Evolutionary conservation across 1,284 basidiomycete species (phyloP).

Genomic region (Irpex sp.): DNA sequence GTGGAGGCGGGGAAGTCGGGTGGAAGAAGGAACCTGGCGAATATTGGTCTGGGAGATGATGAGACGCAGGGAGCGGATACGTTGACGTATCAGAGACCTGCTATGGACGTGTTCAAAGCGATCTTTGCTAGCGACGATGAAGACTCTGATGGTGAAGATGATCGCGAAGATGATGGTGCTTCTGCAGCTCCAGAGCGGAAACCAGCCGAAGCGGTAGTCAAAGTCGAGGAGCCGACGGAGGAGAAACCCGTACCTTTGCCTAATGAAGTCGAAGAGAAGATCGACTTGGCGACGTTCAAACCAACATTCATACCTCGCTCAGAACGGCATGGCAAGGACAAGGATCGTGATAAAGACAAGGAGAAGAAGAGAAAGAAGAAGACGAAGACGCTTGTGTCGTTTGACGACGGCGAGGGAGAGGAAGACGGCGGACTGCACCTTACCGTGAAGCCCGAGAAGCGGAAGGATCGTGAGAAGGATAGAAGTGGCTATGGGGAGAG

Average conservation of each 20-base stretch:
- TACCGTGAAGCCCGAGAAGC: constrained; percentile 37
- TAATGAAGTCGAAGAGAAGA: constrained; percentile 24
- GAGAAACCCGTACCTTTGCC: constrained; percentile 4
- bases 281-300: constrained; percentile 68
- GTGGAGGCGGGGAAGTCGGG: constrained; percentile 6
- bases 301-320: constrained; percentile 75
- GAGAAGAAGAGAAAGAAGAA: constrained; percentile 37
- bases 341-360: constrained; percentile 36
- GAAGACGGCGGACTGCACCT: constrained; percentile 21
- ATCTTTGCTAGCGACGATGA: constrained; percentile 92
- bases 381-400: constrained; percentile 58
- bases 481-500: constrained; percentile 28
- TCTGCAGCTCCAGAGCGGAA: neutral
- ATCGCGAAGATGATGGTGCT: constrained; percentile 38
- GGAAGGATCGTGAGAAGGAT: constrained; percentile 24
- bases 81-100: constrained; percentile 81
- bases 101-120: constrained; percentile 93
- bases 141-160: constrained; percentile 67
- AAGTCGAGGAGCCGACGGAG: constrained; percentile 13
- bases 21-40: constrained; percentile 50
- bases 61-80: constrained; percentile 84
- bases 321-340: constrained; percentile 27
- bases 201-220: neutral
- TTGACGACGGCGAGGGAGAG: constrained; percentile 58
- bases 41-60: constrained; percentile 87